Base-by-base conservation (phyloP, 2,329 filamentous ascomycete species). In the Podosphaera aphanis region DNA sequence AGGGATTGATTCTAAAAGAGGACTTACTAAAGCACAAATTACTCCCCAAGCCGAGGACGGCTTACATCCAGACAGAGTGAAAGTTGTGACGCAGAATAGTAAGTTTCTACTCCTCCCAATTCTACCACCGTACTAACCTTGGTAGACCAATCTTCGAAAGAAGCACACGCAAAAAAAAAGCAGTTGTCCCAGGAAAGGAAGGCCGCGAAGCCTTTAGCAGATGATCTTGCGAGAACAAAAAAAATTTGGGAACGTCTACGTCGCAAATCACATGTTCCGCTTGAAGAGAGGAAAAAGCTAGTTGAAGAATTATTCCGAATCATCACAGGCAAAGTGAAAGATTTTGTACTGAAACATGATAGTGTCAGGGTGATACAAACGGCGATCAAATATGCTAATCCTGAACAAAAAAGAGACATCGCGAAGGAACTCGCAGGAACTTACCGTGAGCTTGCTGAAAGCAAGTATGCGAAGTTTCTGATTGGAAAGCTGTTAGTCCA, bases 321-420 rank as follows among this genome's bases (percentile, higher is more conserved):
- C 57, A 82, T 94, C 56, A 90, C 83, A 20, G 88, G 86, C 45
- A 76, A 82, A 48, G 81, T 95, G 56, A 84, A 83, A 63, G 90
- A 95, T 50, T 93, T 95, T 54, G 88, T 94, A 18, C 82, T 98
- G 65, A 98, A 98, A 72, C 90, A 98, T 62, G 90, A 98, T 60
- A 83, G 85, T 31, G 88, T 93, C n/a, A 75, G 90, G 54, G 85
- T 93, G 37, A 81, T 98, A 21, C 90, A 98, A 65, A 94, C 86
- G 11, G 90, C 88, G 33, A 74, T 98, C 64, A 98, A 98, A 63
- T 98, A 98, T 63, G 81, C 84, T 42, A 92, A 79, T 40, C 69
- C 76, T 46, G 79, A 82, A 49, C 86, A 94, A 64, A 74, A 83
- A 58, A 83, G 79, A 62, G 74, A 79, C 65, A 94, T 98, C 56